Base-by-base conservation (phyloP, 345 rosid species). In the Leavenworthia alabamica region DNA sequence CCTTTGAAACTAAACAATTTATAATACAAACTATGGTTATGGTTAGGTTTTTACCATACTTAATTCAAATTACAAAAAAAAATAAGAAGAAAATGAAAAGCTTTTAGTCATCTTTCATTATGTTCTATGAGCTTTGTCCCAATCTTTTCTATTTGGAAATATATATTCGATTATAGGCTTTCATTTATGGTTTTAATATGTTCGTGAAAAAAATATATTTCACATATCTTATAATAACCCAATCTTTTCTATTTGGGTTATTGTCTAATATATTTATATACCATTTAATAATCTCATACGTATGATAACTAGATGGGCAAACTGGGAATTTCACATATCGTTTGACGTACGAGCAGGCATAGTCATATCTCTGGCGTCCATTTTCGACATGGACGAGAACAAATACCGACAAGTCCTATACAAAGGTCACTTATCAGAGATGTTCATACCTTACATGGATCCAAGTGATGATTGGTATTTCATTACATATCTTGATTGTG, bases 361-460 rank as follows among this genome's bases (percentile, higher is more conserved):
- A 0, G 52, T 82, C 1, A 73, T 84, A 16, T 84, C 90, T 0
- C 56, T 69, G 1, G 85, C 90, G 9, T 73, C 81, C 8, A 66
- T 82, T 4, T 78, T 76, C 20, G 90, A 84, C 71, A 49, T 15
- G 29, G 79, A 81, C 4, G 56, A 68, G 16, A 29, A 10, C n/a
- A 73, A 15, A 11, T 69, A 72, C 22, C 78, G 86, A 0, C 77
- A 68, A 29, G 84, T 84, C 0, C 3, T 81, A 52, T 84, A 81
- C 47, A 74, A 74, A 66, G 82, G 80, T 8, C 78, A 62, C n/a
- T 20, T 76, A 5, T 84, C 89, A 0, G 89, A 81, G 39, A 54
- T 84, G 24, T 84, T 80, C 53, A 62, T 84, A 14, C 86, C 89
- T 0, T 84, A 84, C 60, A 70, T 72, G 64, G 84, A 80, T 2